Evolutionary conservation across 2,329 filamentous ascomycete genomes (phyloP), one percentile per base, ranked within the genome.

Genomic region (Xylogone sp.): DNA sequence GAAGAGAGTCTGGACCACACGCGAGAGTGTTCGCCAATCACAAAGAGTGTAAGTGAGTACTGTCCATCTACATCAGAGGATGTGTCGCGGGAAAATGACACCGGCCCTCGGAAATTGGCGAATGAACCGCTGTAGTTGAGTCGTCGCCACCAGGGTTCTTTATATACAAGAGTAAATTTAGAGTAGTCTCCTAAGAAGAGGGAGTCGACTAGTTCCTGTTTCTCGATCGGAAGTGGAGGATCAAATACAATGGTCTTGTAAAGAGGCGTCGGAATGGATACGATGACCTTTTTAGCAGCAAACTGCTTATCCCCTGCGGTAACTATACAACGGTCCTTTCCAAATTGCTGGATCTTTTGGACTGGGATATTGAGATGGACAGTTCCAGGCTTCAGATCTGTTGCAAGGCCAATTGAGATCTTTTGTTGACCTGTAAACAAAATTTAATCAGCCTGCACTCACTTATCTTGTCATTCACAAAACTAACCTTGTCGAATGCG

Each of bases 221-320:
- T 69, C 3, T 47, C 47, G 0, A 39, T 13, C 0, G 71, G 69
- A 4, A 73, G 60, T 0, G 61, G 50, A 8, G 64, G 64, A 4
- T 57, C 53, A 61, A 83, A 82, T 0, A 42, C 50, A 27, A 84
- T 75, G 6, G 63, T 68, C 29, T 70, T 68, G 20, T 75, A 67
- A 0, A 75, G 63, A 0, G 78, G 72, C 2, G 69, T 73, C 0
- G 79, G 75, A 0, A 81, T 63, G 0, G 78, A 72, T 1, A 73
- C 59, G 46, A 83, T 75, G 16, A 79, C 71, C 34, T 73, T 75
- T 13, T 68, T 67, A 2, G 71, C 73, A 13, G 7, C 8, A 31
- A 31, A 31, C 13, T 31, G 27, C 27, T 2, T 49, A 31, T 45
- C 29, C 13, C 19, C 43, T 3, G 51, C 48, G 16, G 24, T 46